Evolutionary conservation across 2,329 filamentous ascomycete species (phyloP), one percentile per base, ranked within the genome.

Genomic region (Endocalyx cinctus): DNA sequence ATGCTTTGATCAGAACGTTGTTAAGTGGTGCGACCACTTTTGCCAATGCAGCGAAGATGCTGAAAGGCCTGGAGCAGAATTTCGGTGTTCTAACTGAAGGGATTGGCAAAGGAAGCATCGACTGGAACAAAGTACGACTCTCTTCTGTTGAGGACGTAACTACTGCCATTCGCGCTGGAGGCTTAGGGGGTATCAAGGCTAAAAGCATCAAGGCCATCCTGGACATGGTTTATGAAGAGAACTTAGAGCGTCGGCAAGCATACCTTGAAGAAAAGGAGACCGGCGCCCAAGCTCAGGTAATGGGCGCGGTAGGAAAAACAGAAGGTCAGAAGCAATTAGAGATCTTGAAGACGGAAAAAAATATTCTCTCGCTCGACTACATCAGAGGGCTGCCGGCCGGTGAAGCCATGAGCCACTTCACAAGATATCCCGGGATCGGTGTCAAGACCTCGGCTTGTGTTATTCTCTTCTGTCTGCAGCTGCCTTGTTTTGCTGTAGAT

Each of bases 151-250:
- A 72, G 25, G 74, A 82, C 5, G 66, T 92, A n/a, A 75, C 74
- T 28, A 63, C 81, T 31, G 75, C 83, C 0, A 87, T 92, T 50
- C 79, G 77, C 45, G 60, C 64, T 6, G 85, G 84, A 8, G 87
- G 87, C 0, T 64, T 89, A 3, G 82, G 78, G 3, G 71, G 74
- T n/a, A 67, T 69, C 12, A 92, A 89, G 58, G 80, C 77, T 38
- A 79, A 72, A 33, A 69, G 81, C 44, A 86, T 94, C 50, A 87
- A 89, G 54, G 60, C 62, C 12, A 87, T 87, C 22, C 66, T 94
- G 7, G 74, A 87, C 32, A 77, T 79, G 58, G 82, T 88, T 1
- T 78, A 83, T 50, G 64, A 77, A 27, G 79, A 87, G 45, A 87
- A 86, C 34, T 63, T 76, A 17, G 41, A 52, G 17, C 50, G 60